Evolutionary conservation across 345 rosid species (phyloP), one percentile per base, ranked within the genome.

Genomic region (Bruguiera parviflora): DNA sequence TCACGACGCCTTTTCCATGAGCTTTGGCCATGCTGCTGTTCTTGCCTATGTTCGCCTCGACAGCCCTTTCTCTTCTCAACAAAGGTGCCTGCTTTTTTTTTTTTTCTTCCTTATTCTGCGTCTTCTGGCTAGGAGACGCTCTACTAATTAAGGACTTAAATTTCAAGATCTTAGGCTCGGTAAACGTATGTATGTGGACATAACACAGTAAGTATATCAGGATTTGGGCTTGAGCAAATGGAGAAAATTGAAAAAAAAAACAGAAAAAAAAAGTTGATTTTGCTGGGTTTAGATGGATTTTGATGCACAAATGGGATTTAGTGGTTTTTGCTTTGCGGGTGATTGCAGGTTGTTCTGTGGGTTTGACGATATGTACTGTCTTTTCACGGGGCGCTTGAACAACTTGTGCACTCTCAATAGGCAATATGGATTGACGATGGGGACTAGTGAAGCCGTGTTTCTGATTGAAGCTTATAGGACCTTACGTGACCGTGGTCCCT

Each of bases 401-500:
- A 90, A 90, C 61, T 77, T 86, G 33, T 69, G 78, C 52, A 71
- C 79, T 22, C 88, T 88, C 58, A 86, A 73, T 60, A 82, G 81
- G 22, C 88, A 90, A 39, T 86, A 90, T 25, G 93, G 93, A 7
- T 58, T 90, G 0, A 71, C 81, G 58, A 90, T 82, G 58, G 73
- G 75, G 52, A 76, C 83, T 5, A 80, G 80, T 11, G 93, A 86
- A 53, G 86, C 86, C 31, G 80, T 85, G 89, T 77, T 86, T 47
- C 72, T 90, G 69, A 81, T 90, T 19, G 90, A 88, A 63, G 93
- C 91, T 60, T 88, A 86, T 64, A 79, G 78, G 65, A 80, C 84
- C 0, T 66, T 88, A 5, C 79, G 91, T 60, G 96, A 90, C 74
- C 78, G 96, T 21, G 96, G 91, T 9, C 93, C 96, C 6, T 88